Percentiles rank a stretch among this genome's conserved stretches.
These are phyloP conservation scores for Calocybe gangraenosa DNA, from an alignment of 768 basidiomycete genomes.

Conservation along the genomic window DNA sequence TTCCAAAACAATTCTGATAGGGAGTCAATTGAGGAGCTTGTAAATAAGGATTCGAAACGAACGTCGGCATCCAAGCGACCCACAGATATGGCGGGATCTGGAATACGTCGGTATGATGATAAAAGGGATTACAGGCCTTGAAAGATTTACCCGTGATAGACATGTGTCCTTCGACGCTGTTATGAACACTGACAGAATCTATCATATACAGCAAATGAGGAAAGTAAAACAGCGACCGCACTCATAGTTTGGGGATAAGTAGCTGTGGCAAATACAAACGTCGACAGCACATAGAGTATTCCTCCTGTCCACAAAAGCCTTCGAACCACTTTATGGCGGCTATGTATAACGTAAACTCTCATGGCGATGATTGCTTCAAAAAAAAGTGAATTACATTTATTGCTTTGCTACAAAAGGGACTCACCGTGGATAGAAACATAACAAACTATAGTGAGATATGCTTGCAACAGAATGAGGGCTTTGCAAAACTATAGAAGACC, in stretches of 20 bases:
- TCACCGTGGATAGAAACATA: constrained; percentile 9
- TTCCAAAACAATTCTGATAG: constrained; percentile 7
- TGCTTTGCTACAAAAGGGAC: not conserved
- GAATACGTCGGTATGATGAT: not conserved
- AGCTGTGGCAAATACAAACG: constrained; percentile 3
- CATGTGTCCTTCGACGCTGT: not conserved
- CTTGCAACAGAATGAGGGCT: constrained; percentile 8
- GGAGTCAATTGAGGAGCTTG: not conserved
- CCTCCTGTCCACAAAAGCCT: constrained; percentile 7
- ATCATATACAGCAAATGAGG: not conserved
- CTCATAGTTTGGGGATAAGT: not conserved
- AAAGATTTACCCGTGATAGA: not conserved
- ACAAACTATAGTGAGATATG: constrained; percentile 9
- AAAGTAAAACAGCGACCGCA: not conserved
- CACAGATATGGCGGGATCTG: constrained; percentile 11
- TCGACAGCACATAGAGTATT: constrained; percentile 5
- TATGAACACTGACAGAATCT: not conserved
- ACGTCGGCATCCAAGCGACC: constrained; percentile 14
- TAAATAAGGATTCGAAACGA: not conserved
- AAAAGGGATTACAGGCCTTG: not conserved
- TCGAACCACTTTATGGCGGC: not conserved
- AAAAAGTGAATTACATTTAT: not conserved
- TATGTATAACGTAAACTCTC: constrained; percentile 10
- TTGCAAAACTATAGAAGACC: constrained; percentile 10
- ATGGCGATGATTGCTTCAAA: constrained; percentile 10